Base-by-base conservation (phyloP, 1,284 basidiomycete species). In the Pascua sp. region DNA sequence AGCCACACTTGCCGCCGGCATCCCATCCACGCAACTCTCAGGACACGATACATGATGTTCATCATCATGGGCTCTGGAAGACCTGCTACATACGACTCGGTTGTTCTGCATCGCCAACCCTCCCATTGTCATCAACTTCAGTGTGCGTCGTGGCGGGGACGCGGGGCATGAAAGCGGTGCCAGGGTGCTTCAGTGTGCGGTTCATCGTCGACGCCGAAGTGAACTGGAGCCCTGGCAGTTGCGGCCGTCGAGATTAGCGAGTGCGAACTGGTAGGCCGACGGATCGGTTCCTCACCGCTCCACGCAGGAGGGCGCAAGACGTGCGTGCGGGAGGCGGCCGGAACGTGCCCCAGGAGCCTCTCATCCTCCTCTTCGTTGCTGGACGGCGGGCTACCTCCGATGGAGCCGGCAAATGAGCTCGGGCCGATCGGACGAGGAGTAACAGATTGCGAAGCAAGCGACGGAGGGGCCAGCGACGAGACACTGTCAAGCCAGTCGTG, bases 321-420 rank as follows among this genome's bases (percentile, higher is more conserved):
- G 18, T 53, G 42, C 10, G 45, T 53, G 13, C 55, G 47, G 5
- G 59, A 45, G 9, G 59, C 52, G 8, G 49, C 37, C 3, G 47
- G 48, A n/a, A 60, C 48, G 45, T 56, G 48, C 9, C 44, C 47
- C n/a, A 56, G 48, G 7, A 56, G 51, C 2, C 68, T 70, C 5
- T 65, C 51, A 45, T 70, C 68, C 32, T 72, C 51, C 44, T 70
- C 68, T 18, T 72, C 68, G 51, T 70, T 68, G 40, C 67, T 70
- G 18, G 62, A 59, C 2, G 69, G 66, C 8, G 70, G 69, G 48
- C 63, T 67, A 5, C 62, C 68, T 0, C 64, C 67, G 15, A 67
- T 53, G 0, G 64, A 67, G 1, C 54, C 39, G 8, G 47, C 47
- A 39, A 40, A 49, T 1, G 38, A 38, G 24, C 24, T 32, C 24